Evolutionary conservation across 257 asterid species (phyloP), one percentile per base, ranked within the genome.

Genomic region (Solanum virginianum): DNA sequence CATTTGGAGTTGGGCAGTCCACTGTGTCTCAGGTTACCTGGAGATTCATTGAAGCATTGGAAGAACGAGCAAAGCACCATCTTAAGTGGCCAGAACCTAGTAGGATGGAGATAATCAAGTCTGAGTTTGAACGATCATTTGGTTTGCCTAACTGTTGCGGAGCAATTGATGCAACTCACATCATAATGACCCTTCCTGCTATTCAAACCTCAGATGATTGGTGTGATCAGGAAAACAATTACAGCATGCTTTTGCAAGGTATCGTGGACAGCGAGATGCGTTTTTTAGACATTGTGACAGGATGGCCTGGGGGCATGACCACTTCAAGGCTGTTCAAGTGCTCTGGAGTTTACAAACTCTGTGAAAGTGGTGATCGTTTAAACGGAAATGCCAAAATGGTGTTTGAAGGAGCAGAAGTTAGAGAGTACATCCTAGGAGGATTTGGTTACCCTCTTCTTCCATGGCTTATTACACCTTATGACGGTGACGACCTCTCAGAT

Each of bases 291-390:
- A 90, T 97, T 18, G 96, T 93, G 80, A 95, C 98, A 0, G 99
- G 99, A 8, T 97, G 98, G 99, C 99, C 99, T 0, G 98, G 99
- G 36, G 98, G 98, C 3, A 94, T 97, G 98, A 94, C 97, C 7
- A 80, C 92, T 47, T 94, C 98, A 2, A 89, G 95, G 83, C 90
- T 95, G 6, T 36, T 97, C 80, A 95, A 90, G 70, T 95, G 87
- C 80, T 97, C 97, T 0, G 97, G 98, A 7, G 88, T 97, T 82
- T 93, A 92, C 86, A 94, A 91, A 86, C 98, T 93, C 18, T 94
- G 98, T 20, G 95, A 94, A 66, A 84, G 90, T 57, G 97, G 95
- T 2, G 92, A 83, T 1, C 97, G 98, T 17, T 84, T 96, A 87
- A 92, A 89, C 7, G 98, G 96, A 18, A 88, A 82, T 41, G 65